These are phyloP conservation scores for Styphnolobium japonicum DNA, from an alignment of 306 rosid genomes.

Conservation along the genomic window DNA sequence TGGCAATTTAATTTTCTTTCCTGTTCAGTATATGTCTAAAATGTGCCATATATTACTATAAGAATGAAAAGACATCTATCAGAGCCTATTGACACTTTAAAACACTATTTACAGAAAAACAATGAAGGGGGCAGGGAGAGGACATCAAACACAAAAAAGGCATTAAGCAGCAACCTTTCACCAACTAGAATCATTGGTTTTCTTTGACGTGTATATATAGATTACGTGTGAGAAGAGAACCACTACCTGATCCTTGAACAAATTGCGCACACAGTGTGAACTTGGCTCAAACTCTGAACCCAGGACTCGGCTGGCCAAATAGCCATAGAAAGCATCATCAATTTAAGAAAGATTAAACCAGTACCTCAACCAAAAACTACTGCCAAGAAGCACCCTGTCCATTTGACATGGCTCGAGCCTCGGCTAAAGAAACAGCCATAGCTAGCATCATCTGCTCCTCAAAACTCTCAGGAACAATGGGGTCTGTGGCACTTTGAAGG, in stretches of 20 bases:
- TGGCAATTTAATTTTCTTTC: slow-evolving; percentile 24
- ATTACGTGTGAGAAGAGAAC: slow-evolving; percentile 31
- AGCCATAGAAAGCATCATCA: slow-evolving; percentile 35
- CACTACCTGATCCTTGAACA: slow-evolving; percentile 50
- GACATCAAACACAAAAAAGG: slow-evolving; percentile 20
- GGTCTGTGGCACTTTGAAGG: slow-evolving; percentile 44
- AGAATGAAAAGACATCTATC: slow-evolving; percentile 28
- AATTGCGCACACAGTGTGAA: slow-evolving; percentile 31
- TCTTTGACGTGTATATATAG: slow-evolving; percentile 46
- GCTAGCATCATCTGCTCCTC: slow-evolving; percentile 99
- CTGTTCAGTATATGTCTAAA: slow-evolving; percentile 19
- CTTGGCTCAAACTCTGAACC: slow-evolving; percentile 35
- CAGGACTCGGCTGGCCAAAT: slow-evolving; percentile 32
- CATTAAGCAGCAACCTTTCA: slow-evolving; percentile 48
- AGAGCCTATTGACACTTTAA: not conserved
- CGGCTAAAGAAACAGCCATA: slow-evolving; percentile 92
- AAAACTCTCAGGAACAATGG: slow-evolving; percentile 81
- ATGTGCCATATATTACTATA: slow-evolving; percentile 24
- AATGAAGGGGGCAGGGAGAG: slow-evolving; percentile 25
- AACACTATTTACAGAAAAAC: slow-evolving; percentile 35
- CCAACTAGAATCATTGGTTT: slow-evolving; percentile 58
- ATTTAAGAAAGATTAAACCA: slow-evolving; percentile 32
- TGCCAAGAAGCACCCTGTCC: slow-evolving; percentile 79
- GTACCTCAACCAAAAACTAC: slow-evolving; percentile 38
- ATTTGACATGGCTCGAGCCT: slow-evolving; percentile 63